These are phyloP conservation scores for Fusarium sarcochroum DNA, from an alignment of 2,329 filamentous ascomycete species.

Conservation along the genomic window DNA sequence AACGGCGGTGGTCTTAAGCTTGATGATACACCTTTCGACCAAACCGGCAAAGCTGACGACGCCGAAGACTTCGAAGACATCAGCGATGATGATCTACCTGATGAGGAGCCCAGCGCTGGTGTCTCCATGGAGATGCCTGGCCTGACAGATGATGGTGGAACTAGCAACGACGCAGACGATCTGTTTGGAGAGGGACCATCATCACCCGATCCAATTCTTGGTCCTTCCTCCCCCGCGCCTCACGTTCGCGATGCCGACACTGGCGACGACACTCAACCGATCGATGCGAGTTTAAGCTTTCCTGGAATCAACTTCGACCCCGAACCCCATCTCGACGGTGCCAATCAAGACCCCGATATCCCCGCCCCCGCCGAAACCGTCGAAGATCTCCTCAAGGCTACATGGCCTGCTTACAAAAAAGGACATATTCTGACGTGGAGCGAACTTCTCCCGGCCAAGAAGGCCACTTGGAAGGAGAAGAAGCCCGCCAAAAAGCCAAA, in stretches of 20 bases:
- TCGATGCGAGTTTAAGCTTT: slow-evolving; percentile 54
- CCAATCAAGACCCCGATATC: slow-evolving; percentile 73
- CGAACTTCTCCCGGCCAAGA: slow-evolving; percentile 85
- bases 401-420: slow-evolving; percentile 85
- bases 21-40: slow-evolving; percentile 66
- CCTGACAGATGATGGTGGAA: slow-evolving; percentile 71
- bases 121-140: slow-evolving; percentile 65
- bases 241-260: slow-evolving; percentile 59
- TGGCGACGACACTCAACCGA: slow-evolving; percentile 53
- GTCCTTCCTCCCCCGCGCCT: slow-evolving; percentile 61
- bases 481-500: slow-evolving; percentile 84
- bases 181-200: slow-evolving; percentile 76
- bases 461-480: slow-evolving; percentile 83
- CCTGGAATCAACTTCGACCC: slow-evolving; percentile 64
- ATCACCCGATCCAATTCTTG: slow-evolving; percentile 61
- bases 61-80: slow-evolving; percentile 93
- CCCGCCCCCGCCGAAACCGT: slow-evolving; percentile 80
- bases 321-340: slow-evolving; percentile 59
- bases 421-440: slow-evolving; percentile 84
- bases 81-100: slow-evolving; percentile 89
- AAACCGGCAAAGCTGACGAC: slow-evolving; percentile 88
- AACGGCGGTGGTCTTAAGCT: slow-evolving; percentile 59
- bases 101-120: slow-evolving; percentile 70
- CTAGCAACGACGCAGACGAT: slow-evolving; percentile 74
- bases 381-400: slow-evolving; percentile 81